These are phyloP conservation scores for Pachyrhizus erosus DNA, from an alignment of 306 rosid species.

Conservation along the genomic window DNA sequence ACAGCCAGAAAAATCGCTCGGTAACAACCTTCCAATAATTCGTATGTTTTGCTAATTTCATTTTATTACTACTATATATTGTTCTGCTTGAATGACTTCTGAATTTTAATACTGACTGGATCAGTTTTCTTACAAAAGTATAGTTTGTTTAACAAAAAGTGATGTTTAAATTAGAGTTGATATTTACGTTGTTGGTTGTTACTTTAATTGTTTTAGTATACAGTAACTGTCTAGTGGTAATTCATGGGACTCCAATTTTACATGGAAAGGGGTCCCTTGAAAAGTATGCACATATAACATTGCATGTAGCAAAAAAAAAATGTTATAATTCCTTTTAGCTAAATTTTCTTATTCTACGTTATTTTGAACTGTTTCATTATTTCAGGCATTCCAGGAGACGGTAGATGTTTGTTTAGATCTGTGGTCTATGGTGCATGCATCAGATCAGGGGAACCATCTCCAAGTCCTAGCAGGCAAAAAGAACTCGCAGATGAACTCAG, in stretches of 20 bases:
- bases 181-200: not conserved
- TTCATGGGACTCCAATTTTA: constrained; percentile 2
- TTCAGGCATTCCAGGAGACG: constrained; percentile 83
- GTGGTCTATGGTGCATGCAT: constrained; percentile 72
- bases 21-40: constrained; percentile 53
- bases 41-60: constrained; percentile 53
- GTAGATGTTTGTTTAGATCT: constrained; percentile 91
- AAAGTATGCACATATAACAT: not conserved
- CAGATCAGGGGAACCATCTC: constrained; percentile 71
- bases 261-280: no score
- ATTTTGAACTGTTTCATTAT: constrained; percentile 19
- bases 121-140: not conserved
- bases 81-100: not conserved
- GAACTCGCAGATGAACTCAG: constrained; percentile 92
- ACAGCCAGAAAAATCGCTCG: constrained; percentile 45
- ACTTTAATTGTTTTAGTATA: constrained; percentile 1
- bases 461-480: constrained; percentile 61
- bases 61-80: not conserved
- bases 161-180: not conserved
- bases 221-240: not conserved
- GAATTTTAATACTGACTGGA: not conserved
- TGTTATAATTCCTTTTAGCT: not conserved
- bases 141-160: not conserved
- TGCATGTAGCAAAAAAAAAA: not conserved
- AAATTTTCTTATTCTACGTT: not conserved